Percentiles rank a stretch among this genome's conserved stretches.
Evolutionary conservation across 148 eudicot genomes (phyloP).

Genomic region (Spergularia bocconei): DNA sequence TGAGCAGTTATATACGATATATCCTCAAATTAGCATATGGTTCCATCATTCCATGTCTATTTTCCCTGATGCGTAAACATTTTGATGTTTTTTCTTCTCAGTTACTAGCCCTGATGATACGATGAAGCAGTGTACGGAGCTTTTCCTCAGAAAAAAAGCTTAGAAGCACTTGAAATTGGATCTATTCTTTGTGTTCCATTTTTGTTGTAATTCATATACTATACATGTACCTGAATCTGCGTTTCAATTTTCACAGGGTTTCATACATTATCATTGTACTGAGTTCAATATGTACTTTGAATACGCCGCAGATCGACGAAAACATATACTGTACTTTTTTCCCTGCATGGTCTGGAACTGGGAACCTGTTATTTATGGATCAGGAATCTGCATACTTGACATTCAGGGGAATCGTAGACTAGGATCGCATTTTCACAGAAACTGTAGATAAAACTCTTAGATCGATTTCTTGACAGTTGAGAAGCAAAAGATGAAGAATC

Average conservation of each 20-base stretch:
- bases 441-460: no score
- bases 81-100: conserved; percentile 23
- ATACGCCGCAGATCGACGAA: not conserved
- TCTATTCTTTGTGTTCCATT: not conserved
- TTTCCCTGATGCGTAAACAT: no score
- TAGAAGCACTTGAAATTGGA: conserved; percentile 6
- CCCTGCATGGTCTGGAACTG: no score
- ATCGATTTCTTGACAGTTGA: no score
- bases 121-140: conserved; percentile 28
- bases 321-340: no score
- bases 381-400: no score
- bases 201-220: conserved; percentile 9
- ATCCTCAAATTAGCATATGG: not conserved
- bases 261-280: not conserved
- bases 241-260: conserved; percentile 1
- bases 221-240: not conserved
- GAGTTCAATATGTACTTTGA: not conserved
- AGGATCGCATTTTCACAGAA: no score
- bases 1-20: not conserved
- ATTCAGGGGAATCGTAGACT: no score
- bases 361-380: no score
- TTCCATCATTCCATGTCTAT: not conserved
- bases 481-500: no score
- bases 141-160: conserved; percentile 40
- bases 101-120: conserved; percentile 94